Evolutionary conservation across 148 eudicot genomes (phyloP).

Genomic region (Rhododendron kiyosumense): DNA sequence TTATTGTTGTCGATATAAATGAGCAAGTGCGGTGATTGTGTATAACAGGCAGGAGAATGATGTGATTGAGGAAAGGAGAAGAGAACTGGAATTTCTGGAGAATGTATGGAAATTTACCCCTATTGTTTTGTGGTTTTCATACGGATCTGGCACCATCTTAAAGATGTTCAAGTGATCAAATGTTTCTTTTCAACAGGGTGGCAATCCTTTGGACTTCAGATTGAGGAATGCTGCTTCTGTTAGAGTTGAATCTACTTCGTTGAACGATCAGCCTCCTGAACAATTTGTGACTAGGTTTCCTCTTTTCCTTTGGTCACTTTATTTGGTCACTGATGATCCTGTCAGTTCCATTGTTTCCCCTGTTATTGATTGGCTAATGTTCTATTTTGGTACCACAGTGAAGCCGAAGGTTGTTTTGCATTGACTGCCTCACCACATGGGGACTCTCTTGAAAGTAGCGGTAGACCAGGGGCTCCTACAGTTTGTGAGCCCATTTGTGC

Average conservation of each 20-base stretch:
- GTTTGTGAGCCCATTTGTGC: constrained; percentile 83
- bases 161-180: neutral
- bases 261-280: constrained; percentile 58
- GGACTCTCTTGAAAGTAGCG: constrained; percentile 95
- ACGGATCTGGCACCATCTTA: neutral
- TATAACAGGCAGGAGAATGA: constrained; percentile 76
- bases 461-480: constrained; percentile 57
- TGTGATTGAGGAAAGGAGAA: constrained; percentile 70
- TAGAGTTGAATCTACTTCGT: constrained; percentile 84
- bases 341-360: neutral
- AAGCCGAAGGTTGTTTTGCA: constrained; percentile 83
- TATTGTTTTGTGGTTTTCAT: neutral
- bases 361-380: neutral
- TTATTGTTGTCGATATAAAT: constrained; percentile 5
- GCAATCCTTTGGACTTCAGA: constrained; percentile 86
- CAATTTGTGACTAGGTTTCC: constrained; percentile 54
- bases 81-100: constrained; percentile 94
- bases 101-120: constrained; percentile 48
- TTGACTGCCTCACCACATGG: constrained; percentile 81
- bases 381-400: constrained; percentile 44
- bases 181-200: constrained; percentile 56
- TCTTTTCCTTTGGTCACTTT: constrained; percentile 1
- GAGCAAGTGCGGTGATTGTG: constrained; percentile 16
- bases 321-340: constrained; percentile 8
- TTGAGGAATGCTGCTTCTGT: constrained; percentile 54